A percentile compares a stretch with the other conserved stretches of the same genome.
These are phyloP conservation scores for Claviceps sp. DNA, from an alignment of 2,329 filamentous ascomycete genomes.

Conservation along the genomic window DNA sequence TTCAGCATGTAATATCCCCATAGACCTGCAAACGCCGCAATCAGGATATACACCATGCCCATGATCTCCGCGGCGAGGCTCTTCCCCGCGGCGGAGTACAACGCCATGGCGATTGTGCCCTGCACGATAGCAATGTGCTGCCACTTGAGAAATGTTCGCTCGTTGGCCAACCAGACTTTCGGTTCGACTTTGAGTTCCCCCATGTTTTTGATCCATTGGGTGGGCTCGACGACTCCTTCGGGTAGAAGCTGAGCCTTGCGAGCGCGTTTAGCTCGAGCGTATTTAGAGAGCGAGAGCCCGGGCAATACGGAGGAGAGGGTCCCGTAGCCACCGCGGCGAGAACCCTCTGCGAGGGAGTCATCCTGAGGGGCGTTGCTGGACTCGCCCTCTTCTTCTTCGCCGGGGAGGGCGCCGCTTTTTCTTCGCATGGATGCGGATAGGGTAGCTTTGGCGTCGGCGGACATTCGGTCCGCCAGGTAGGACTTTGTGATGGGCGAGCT, in stretches of 20 bases:
- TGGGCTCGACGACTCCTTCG: slow-evolving; percentile 76
- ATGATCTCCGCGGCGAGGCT: slow-evolving; percentile 65
- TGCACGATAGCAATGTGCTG: slow-evolving; percentile 87
- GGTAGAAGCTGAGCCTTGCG: slow-evolving; percentile 45
- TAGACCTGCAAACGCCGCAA: slow-evolving; percentile 67
- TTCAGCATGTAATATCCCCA: slow-evolving; percentile 86
- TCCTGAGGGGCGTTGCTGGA: slow-evolving; percentile 21
- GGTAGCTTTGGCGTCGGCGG: slow-evolving; percentile 27
- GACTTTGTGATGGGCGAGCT: slow-evolving; percentile 58
- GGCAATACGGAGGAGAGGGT: slow-evolving; percentile 63
- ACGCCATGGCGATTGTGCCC: slow-evolving; percentile 65
- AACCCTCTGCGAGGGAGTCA: slow-evolving; percentile 10
- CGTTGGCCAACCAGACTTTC: slow-evolving; percentile 97
- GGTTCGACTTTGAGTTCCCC: slow-evolving; percentile 87
- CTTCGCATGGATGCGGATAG: slow-evolving; percentile 15
- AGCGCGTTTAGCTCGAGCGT: slow-evolving; percentile 45
- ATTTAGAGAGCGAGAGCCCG: slow-evolving; percentile 69
- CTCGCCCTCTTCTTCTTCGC: slow-evolving; percentile 25
- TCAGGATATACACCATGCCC: slow-evolving; percentile 68
- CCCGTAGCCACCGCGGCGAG: slow-evolving; percentile 27
- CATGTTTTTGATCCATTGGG: slow-evolving; percentile 84
- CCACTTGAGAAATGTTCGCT: slow-evolving; percentile 98
- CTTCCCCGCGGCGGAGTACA: slow-evolving; percentile 78
- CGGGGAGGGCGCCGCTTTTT: slow-evolving; percentile 13
- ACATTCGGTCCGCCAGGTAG: slow-evolving; percentile 42